Base-by-base conservation (phyloP, 768 basidiomycete genomes). In the Plicaturopsis crispa region DNA sequence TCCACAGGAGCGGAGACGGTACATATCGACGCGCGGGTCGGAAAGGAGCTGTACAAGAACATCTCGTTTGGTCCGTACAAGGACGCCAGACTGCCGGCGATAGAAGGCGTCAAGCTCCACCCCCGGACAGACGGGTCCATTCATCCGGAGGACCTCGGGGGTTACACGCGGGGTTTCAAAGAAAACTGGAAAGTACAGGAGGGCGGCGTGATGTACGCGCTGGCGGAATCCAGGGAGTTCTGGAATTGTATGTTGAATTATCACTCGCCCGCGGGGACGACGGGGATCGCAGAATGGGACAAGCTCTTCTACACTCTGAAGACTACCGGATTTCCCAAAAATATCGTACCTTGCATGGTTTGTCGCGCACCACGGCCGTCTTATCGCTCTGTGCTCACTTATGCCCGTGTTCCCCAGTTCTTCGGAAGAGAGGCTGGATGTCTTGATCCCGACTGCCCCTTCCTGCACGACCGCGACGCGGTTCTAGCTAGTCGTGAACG, bases 261-360 rank as follows among this genome's bases (percentile, higher is more conserved):
- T 36, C 43, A 43, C 20, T n/a, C 28, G n/a, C 20, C 14, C 20
- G 17, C 22, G 22, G 24, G 31, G 8, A 44, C 22, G 33, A 45
- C 43, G 8, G 35, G 42, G 2, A 45, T 18, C 22, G 6, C 31
- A 23, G 32, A 43, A n/a, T 45, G 43, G 43, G 43, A 45, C 24
- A 10, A 35, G 10, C 28, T 44, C 5, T 45, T 42, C 35, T n/a
- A 31, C 2, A 45, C 13, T 20, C 33, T 42, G 11, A 19, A 41
- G 24, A 14, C 5, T 35, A 12, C 20, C 21, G 31, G 22, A 6
- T 45, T 36, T 24, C 42, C 23, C 14, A 45, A 45, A 24, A 28
- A 36, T 17, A 43, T 44, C 19, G 44, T 45, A 4, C 43, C 23
- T 10, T 45, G 43, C 35, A 45, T 44, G 41, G 43, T 43, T 14